A percentile compares a stretch with the other conserved stretches of the same genome.
These are phyloP conservation scores for Lepidium campestre DNA, from an alignment of 441 rosid species.

Conservation along the genomic window DNA sequence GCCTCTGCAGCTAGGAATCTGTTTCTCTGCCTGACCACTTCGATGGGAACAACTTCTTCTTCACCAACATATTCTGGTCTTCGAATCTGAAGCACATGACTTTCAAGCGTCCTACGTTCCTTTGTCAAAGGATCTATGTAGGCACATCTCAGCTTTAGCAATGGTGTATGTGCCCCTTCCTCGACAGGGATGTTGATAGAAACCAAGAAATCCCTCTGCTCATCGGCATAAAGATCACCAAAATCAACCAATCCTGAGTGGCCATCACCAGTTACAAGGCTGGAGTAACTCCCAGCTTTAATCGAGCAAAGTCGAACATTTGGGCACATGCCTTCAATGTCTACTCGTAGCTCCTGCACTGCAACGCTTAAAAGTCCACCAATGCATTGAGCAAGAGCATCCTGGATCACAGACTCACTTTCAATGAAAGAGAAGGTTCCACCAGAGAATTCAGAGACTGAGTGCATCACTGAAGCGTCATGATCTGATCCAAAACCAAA, in stretches of 20 bases:
- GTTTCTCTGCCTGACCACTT: slow-evolving; percentile 94
- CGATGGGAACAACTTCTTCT: slow-evolving; percentile 50
- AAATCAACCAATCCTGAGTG: slow-evolving; percentile 58
- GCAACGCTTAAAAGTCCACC: slow-evolving; percentile 67
- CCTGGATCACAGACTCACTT: slow-evolving; percentile 85
- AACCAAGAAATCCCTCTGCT: slow-evolving; percentile 65
- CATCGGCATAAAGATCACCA: slow-evolving; percentile 97
- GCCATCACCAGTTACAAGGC: slow-evolving; percentile 43
- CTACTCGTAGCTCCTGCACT: slow-evolving; percentile 26
- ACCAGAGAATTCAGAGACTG: slow-evolving; percentile 80
- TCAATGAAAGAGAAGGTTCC: slow-evolving; percentile 97
- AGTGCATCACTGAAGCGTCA: slow-evolving; percentile 92
- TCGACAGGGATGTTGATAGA: too few relatives aligned
- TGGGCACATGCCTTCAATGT: slow-evolving; percentile 25
- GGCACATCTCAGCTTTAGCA: slow-evolving; percentile 69
- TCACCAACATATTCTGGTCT: slow-evolving; percentile 54
- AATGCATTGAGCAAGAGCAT: slow-evolving; percentile 98
- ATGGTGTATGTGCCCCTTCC: too few relatives aligned
- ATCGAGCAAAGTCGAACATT: slow-evolving; percentile 49
- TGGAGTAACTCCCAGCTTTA: slow-evolving; percentile 80
- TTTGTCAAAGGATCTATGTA: slow-evolving; percentile 78
- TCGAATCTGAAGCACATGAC: slow-evolving; percentile 47
- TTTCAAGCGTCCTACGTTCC: slow-evolving; percentile 48
- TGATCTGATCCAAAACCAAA: slow-evolving; percentile 97
- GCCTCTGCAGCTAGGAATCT: slow-evolving; percentile 86